Evolutionary conservation across 768 basidiomycete genomes (phyloP).

Genomic region (Mycena capillaripes): DNA sequence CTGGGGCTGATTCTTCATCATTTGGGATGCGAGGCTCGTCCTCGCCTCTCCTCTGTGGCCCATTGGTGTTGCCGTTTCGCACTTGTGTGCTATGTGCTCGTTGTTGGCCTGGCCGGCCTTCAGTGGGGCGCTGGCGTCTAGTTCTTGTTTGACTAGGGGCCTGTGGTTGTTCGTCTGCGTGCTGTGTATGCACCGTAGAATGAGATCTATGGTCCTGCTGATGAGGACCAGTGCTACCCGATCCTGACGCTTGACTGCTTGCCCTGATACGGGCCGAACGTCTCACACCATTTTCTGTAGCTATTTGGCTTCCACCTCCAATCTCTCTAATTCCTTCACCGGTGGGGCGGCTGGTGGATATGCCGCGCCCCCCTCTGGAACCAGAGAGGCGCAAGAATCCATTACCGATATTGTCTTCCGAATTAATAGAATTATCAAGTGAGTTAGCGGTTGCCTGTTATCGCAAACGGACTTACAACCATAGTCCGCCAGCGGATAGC

Average conservation of each 20-base stretch:
- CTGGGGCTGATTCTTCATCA: slow-evolving; percentile 11
- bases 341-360: background rate
- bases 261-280: background rate
- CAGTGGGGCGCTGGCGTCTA: background rate
- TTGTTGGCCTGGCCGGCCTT: background rate
- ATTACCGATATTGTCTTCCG: background rate
- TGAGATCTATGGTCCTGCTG: background rate
- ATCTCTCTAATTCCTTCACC: slow-evolving; percentile 9
- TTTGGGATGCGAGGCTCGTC: background rate
- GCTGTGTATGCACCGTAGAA: background rate
- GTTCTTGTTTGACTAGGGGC: background rate
- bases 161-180: background rate
- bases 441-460: background rate
- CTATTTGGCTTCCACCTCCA: background rate
- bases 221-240: background rate
- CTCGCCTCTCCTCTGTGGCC: background rate
- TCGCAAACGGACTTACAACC: slow-evolving; percentile 7
- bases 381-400: slow-evolving; percentile 4
- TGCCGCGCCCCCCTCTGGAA: slow-evolving; percentile 9
- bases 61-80: background rate
- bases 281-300: background rate
- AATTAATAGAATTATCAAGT: background rate
- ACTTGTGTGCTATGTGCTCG: background rate
- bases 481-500: slow-evolving; percentile 1
- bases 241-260: background rate